Base-by-base conservation (phyloP, 2,329 filamentous ascomycete species). In the Trichoderma koningii region DNA sequence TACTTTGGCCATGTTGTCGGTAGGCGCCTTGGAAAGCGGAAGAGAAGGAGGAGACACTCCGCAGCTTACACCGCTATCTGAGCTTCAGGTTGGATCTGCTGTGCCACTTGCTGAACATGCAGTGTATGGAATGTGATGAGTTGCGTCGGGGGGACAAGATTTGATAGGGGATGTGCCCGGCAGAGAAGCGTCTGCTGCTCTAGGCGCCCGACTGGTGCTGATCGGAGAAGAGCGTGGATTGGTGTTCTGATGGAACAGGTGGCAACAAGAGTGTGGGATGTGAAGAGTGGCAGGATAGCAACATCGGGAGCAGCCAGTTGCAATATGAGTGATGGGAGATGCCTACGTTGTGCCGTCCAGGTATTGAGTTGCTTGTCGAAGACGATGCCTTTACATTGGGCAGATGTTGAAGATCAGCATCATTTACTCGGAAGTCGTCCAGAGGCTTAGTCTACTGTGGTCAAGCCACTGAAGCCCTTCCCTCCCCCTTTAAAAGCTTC, bases 11-110 rank as follows among this genome's bases (percentile, higher is more conserved):
- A 45, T 57, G 62, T 52, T 45, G 44, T 30, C 34, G 45, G 23
- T 52, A 10, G 12, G 17, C 26, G 12, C 12, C 23, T 10, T 34
- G 14, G 38, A 26, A 47, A n/a, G 60, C 15, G 44, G 41, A 38
- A 47, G 51, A 45, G 23, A 28, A 45, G 48, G 50, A 34, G 41
- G 4, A n/a, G 44, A 26, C 26, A 7, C n/a, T 44, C 15, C n/a
- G 41, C 9, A 15, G 19, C n/a, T 62, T 26, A 63, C 50, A 63
- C 60, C 60, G 60, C 60, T 53, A 15, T 55, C 55, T 21, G 28
- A 44, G 6, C 51, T 38, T 15, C 4, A n/a, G 23, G 14, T 45
- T 38, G 28, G 19, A 23, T 26, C 17, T 47, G 9, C 2, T 10
- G 28, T 44, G 28, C 50, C 50, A 38, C 26, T n/a, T 41, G 41